phyloP scores from a whole-genome alignment of 2,329 filamentous ascomycete genomes.

The Dendrostoma leiphaemia region DNA sequence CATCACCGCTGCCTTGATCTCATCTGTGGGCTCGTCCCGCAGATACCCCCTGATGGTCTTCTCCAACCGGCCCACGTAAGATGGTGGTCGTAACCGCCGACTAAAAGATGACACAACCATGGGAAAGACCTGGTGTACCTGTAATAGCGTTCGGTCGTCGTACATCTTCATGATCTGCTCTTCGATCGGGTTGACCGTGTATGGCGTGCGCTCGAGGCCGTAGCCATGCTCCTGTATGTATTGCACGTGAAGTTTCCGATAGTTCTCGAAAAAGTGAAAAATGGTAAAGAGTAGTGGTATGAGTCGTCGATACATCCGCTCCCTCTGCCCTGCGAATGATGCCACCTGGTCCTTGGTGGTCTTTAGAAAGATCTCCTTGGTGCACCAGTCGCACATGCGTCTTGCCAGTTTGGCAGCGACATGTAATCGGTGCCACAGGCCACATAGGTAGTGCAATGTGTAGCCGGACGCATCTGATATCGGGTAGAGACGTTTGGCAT shows the following conservation, averaged over 20 bases:
- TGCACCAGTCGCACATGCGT: conserved; percentile 63
- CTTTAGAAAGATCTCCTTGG: conserved; percentile 62
- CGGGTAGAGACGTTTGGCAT: conserved; percentile 60
- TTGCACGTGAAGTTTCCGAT: conserved; percentile 56
- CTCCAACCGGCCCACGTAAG: conserved; percentile 63
- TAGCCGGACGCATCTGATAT: conserved; percentile 43
- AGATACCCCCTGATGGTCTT: conserved; percentile 62
- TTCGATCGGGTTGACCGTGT: conserved; percentile 63
- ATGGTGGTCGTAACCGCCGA: conserved; percentile 59
- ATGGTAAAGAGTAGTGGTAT: conserved; percentile 64
- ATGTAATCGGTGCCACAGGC: conserved; percentile 64
- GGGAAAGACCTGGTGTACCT: conserved; percentile 64
- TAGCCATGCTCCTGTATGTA: conserved; percentile 53
- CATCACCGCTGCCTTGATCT: conserved; percentile 60
- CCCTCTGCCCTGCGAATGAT: conserved; percentile 59
- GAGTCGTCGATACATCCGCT: conserved; percentile 62
- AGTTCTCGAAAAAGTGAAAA: conserved; percentile 68
- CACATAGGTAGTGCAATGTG: conserved; percentile 61
- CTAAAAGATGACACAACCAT: conserved; percentile 64
- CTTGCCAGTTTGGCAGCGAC: conserved; percentile 62
- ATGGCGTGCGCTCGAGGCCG: conserved; percentile 51
- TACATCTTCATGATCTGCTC: conserved; percentile 62
- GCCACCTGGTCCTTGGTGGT: conserved; percentile 52
- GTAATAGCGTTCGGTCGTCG: conserved; percentile 59
- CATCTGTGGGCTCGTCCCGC: conserved; percentile 60